Percentiles rank a stretch among this genome's conserved stretches.
These are phyloP conservation scores for Miamiensis avidus DNA, from an alignment of 169 alveolate species.

Conservation along the genomic window DNA sequence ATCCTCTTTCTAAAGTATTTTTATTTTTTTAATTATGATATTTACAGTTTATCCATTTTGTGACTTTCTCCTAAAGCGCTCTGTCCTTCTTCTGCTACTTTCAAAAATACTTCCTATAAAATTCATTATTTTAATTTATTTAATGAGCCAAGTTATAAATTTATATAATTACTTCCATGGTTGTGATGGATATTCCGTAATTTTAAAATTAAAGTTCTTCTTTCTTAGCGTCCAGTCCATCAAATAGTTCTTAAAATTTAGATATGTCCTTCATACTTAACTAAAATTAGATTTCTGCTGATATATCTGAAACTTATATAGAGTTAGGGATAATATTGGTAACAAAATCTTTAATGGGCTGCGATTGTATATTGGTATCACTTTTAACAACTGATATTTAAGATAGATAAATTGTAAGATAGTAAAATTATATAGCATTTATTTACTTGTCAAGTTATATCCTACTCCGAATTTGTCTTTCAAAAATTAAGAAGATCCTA, in stretches of 20 bases:
- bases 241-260: constrained; percentile 67
- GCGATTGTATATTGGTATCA: constrained; percentile 25
- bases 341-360: constrained; percentile 41
- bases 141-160: no score
- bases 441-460: constrained; percentile 35
- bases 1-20: no score
- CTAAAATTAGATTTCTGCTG: constrained; percentile 72
- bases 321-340: constrained; percentile 49
- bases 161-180: no score
- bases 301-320: constrained; percentile 57
- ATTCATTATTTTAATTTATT: no score
- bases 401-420: no score
- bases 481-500: constrained; percentile 72
- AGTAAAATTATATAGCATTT: constrained; percentile 62
- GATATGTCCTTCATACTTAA: constrained; percentile 59
- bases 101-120: constrained; percentile 88
- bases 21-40: no score
- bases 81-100: constrained; percentile 69
- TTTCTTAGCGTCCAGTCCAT: constrained; percentile 64
- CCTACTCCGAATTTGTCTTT: constrained; percentile 80
- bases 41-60: no score
- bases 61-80: constrained; percentile 15
- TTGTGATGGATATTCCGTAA: constrained; percentile 86
- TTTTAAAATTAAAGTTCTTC: constrained; percentile 51
- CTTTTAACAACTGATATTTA: constrained; percentile 47